Percentiles rank a stretch among this genome's conserved stretches.
These are phyloP conservation scores for Trichophyton rubrum DNA, from an alignment of 2,329 filamentous ascomycete species.

Conservation along the genomic window DNA sequence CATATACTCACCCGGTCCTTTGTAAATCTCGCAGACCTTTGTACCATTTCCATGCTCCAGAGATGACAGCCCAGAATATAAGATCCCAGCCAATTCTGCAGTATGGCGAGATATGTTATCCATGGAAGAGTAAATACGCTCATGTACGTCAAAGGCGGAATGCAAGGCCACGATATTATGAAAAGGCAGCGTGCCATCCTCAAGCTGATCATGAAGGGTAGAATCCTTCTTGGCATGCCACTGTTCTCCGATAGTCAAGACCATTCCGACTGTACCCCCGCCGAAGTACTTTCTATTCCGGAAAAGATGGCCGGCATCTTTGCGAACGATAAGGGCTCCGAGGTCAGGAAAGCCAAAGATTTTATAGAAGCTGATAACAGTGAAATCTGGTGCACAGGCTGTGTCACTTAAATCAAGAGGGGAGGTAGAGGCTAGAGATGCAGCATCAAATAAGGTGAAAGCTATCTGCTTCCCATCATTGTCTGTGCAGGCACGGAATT, in stretches of 20 bases:
- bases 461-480: conserved; percentile 29
- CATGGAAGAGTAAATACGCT: conserved; percentile 59
- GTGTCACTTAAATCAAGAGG: conserved; percentile 56
- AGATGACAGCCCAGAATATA: conserved; percentile 46
- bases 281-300: conserved; percentile 69
- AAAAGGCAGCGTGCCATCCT: conserved; percentile 84
- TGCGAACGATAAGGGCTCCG: conserved; percentile 70
- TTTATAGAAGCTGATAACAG: conserved; percentile 82
- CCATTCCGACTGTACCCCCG: conserved; percentile 86
- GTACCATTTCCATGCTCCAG: conserved; percentile 58
- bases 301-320: conserved; percentile 53
- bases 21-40: conserved; percentile 56
- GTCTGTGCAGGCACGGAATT: conserved; percentile 21
- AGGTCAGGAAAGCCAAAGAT: conserved; percentile 96
- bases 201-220: conserved; percentile 65
- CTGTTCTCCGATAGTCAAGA: conserved; percentile 59
- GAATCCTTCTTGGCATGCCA: conserved; percentile 70
- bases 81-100: conserved; percentile 45
- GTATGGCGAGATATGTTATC: conserved; percentile 58
- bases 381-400: conserved; percentile 63
- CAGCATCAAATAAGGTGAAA: conserved; percentile 68
- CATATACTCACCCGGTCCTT: conserved; percentile 29
- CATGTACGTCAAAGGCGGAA: conserved; percentile 58
- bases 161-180: conserved; percentile 80
- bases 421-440: conserved; percentile 65